Evolutionary conservation across 1,284 basidiomycete genomes (phyloP).

Genomic region (Cutaneotrichosporon dermatis): DNA sequence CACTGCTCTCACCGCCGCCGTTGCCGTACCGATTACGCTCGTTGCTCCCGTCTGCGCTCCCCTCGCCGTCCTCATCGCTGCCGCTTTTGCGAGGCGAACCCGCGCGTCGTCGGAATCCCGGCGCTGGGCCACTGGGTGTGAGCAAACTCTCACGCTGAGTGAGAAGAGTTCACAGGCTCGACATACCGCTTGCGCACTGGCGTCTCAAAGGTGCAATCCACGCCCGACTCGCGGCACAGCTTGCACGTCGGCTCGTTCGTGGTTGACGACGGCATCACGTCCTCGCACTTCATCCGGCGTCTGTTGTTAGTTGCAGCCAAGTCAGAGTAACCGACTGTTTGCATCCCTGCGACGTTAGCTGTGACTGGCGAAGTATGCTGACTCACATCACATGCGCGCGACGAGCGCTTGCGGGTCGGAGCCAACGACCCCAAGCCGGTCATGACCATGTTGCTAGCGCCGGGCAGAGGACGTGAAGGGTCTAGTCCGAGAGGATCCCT

Average conservation of each 20-base stretch:
- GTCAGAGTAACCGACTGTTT: constrained; percentile 12
- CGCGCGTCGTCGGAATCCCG: constrained; percentile 14
- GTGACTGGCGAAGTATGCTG: too few relatives aligned
- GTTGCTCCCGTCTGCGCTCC: not conserved
- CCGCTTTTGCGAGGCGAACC: not conserved
- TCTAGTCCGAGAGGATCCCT: constrained; percentile 3
- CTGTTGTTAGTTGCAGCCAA: constrained; percentile 10
- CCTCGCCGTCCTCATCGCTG: constrained; percentile 2
- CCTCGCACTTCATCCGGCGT: constrained; percentile 31
- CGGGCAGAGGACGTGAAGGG: not conserved
- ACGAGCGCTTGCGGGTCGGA: constrained; percentile 17
- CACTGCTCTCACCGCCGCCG: not conserved
- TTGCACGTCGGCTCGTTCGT: constrained; percentile 19
- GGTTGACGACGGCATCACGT: constrained; percentile 7
- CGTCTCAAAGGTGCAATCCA: constrained; percentile 26
- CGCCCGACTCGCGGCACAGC: constrained; percentile 24
- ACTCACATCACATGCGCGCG: constrained; percentile 30
- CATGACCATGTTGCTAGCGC: not conserved
- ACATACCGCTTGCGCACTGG: constrained; percentile 32
- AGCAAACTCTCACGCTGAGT: not conserved
- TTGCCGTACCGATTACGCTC: not conserved
- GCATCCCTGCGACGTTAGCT: constrained; percentile 17
- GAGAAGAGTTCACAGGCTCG: too few relatives aligned
- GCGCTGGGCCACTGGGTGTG: constrained; percentile 12
- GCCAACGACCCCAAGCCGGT: not conserved